Evolutionary conservation across 2,329 filamentous ascomycete genomes (phyloP).

Genomic region (Sporothrix brasiliensis): DNA sequence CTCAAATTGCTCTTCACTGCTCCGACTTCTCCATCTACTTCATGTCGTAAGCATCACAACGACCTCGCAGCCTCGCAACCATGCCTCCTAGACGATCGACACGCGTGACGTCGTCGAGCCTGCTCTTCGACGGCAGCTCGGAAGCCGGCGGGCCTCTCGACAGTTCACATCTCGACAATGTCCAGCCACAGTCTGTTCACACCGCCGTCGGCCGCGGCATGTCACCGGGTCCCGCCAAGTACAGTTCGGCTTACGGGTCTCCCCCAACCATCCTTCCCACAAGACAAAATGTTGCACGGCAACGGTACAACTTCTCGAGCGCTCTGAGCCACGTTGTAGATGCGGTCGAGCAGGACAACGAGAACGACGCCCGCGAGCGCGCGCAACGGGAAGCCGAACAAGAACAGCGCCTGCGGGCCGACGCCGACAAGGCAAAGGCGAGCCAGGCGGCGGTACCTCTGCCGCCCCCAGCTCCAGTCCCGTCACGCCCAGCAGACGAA

Average conservation of each 20-base stretch:
- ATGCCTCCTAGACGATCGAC: conserved; percentile 36
- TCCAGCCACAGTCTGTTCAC: conserved; percentile 25
- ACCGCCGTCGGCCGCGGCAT: conserved; percentile 35
- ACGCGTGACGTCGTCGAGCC: conserved; percentile 33
- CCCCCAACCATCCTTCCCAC: conserved; percentile 35
- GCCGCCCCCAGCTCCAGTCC: neutral
- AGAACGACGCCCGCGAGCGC: conserved; percentile 34
- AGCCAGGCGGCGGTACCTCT: neutral
- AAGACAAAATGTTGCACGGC: conserved; percentile 35
- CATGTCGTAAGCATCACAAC: conserved; percentile 9
- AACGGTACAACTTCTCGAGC: conserved; percentile 36
- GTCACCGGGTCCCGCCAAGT: conserved; percentile 37
- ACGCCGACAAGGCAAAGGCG: neutral
- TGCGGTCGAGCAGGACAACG: conserved; percentile 37
- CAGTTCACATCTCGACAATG: conserved; percentile 3
- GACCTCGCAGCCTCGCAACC: neutral
- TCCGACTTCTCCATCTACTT: neutral
- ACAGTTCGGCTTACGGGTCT: conserved; percentile 38
- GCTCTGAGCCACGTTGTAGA: conserved; percentile 36
- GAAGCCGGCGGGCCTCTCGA: conserved; percentile 35
- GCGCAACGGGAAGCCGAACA: conserved; percentile 34
- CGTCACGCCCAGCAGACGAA: conserved; percentile 7
- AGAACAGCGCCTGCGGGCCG: conserved; percentile 18
- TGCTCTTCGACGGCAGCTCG: conserved; percentile 36
- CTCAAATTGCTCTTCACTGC: neutral